Evolutionary conservation across 768 basidiomycete species (phyloP).

Genomic region (Tricholoma sp.): DNA sequence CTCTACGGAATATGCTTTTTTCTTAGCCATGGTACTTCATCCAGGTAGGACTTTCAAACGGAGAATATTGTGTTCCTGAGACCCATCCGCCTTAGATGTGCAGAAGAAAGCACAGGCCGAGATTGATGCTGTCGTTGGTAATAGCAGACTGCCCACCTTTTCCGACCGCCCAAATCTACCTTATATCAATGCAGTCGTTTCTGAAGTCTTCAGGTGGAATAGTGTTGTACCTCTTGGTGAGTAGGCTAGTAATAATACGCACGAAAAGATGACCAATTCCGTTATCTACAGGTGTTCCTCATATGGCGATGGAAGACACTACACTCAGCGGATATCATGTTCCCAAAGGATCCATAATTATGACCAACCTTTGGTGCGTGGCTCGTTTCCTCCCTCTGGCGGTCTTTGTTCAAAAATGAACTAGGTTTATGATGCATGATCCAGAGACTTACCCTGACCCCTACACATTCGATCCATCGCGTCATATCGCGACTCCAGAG

Average conservation of each 20-base stretch:
- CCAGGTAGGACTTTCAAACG: constrained; percentile 19
- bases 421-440: constrained; percentile 53
- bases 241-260: neutral
- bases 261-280: neutral
- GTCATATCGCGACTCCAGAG: constrained; percentile 29
- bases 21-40: constrained; percentile 41
- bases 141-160: constrained; percentile 31
- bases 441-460: constrained; percentile 44
- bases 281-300: constrained; percentile 33
- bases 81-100: constrained; percentile 30
- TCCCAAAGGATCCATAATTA: constrained; percentile 43
- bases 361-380: constrained; percentile 43
- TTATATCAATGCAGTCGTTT: constrained; percentile 41
- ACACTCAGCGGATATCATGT: constrained; percentile 38
- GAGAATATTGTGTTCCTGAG: neutral
- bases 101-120: constrained; percentile 50
- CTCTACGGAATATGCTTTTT: constrained; percentile 40
- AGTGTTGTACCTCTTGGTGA: constrained; percentile 40
- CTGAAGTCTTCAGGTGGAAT: constrained; percentile 46
- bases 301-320: constrained; percentile 40
- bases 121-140: constrained; percentile 38
- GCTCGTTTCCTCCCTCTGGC: neutral
- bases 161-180: constrained; percentile 42
- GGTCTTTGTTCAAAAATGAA: neutral
- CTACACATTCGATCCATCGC: constrained; percentile 42